Evolutionary conservation across 768 basidiomycete genomes (phyloP).

Genomic region (Phylloporus sp.): DNA sequence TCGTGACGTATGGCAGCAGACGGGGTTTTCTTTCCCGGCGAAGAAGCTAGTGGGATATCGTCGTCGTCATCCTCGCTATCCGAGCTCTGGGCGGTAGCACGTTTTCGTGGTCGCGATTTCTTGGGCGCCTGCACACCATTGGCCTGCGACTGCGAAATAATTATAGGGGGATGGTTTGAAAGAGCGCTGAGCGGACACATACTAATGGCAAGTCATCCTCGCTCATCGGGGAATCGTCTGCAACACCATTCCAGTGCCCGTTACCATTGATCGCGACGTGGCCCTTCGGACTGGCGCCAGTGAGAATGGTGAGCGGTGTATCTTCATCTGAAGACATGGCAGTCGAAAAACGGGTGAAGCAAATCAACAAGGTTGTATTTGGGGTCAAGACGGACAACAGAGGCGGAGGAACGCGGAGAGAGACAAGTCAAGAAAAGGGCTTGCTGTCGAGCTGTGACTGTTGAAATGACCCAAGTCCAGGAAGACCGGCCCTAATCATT

Average conservation of each 20-base stretch:
- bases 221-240: constrained; percentile 50
- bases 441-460: constrained; percentile 19
- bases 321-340: constrained; percentile 60
- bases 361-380: constrained; percentile 1
- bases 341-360: constrained; percentile 19
- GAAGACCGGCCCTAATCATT: constrained; percentile 55
- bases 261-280: constrained; percentile 44
- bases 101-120: constrained; percentile 43
- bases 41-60: constrained; percentile 68
- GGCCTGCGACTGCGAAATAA: constrained; percentile 52
- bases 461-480: constrained; percentile 38
- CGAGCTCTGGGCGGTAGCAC: constrained; percentile 48
- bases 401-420: constrained; percentile 25
- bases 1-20: constrained; percentile 41
- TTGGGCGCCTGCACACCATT: constrained; percentile 41
- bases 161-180: constrained; percentile 18
- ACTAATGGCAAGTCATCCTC: constrained; percentile 75
- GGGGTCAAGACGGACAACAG: constrained; percentile 4
- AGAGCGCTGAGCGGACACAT: constrained; percentile 24
- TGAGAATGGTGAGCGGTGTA: constrained; percentile 39
- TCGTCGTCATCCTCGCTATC: constrained; percentile 70
- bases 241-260: constrained; percentile 36
- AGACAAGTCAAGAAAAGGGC: constrained; percentile 30
- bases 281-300: constrained; percentile 42
- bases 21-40: constrained; percentile 52